Base-by-base conservation (phyloP, 2,329 filamentous ascomycete genomes). In the Xylariaceae sp. region DNA sequence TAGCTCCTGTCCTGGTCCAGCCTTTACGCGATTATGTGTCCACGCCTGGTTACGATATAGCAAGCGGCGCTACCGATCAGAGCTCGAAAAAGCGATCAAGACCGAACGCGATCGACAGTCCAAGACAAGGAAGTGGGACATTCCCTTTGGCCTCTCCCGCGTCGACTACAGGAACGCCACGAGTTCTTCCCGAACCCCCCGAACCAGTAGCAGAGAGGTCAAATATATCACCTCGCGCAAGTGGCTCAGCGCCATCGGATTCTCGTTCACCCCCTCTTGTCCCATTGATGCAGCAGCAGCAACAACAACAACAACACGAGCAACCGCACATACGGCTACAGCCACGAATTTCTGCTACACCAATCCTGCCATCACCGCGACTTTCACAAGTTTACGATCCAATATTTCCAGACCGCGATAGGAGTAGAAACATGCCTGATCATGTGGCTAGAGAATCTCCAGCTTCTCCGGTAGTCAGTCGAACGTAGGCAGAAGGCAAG, bases 361-460 rank as follows among this genome's bases (percentile, higher is more conserved):
- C 57, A 37, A 56, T 59, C 34, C 53, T 57, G 44, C 55, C 49
- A 25, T 52, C 55, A 8, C 54, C 55, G 39, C 53, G 55, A 44
- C 56, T 45, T 37, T 22, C 45, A 17, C 56, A 55, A 14, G 17
- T 44, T 10, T 61, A 63, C 45, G 60, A 64, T 45, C 62, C 62
- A 19, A 64, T 65, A 41, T 65, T 64, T 29, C 61, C 61, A 21
- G 55, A 63, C 43, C 54, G 62, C 55, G 61, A 65, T 33, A 58
- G 62, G 48, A 54, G 56, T 20, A 53, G 58, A 39, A 59, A 54
- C 40, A 61, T 55, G 22, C 52, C 59, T 27, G 62, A 64, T 44
- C 59, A 58, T 37, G 45, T 55, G 35, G 33, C 57, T 6, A 60
- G 59, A 42, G 54, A 57, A 23, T 41, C 56, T 8, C 51, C 57